Evolutionary conservation across 2,329 filamentous ascomycete species (phyloP).

Genomic region (Fusarium sororula): DNA sequence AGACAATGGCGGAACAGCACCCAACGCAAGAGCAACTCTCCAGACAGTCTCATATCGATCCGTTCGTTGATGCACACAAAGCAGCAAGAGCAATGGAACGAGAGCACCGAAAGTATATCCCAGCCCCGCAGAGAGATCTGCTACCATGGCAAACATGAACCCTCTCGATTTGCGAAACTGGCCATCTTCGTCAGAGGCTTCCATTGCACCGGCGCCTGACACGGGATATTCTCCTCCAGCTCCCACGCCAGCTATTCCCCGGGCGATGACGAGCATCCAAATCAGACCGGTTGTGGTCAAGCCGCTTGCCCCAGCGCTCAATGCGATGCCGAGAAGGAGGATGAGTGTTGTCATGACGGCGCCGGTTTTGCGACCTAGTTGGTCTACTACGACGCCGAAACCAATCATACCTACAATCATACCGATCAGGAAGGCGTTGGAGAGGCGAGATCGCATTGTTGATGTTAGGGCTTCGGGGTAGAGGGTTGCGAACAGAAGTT

Average conservation of each 20-base stretch:
- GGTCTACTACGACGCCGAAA: slow-evolving; percentile 5
- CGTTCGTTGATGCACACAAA: not conserved
- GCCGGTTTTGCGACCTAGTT: slow-evolving; percentile 4
- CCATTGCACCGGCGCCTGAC: not conserved
- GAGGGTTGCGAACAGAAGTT: not conserved
- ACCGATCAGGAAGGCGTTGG: not conserved
- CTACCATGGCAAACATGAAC: slow-evolving; percentile 14
- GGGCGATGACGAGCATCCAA: slow-evolving; percentile 11
- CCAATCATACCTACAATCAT: not conserved
- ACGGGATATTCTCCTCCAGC: slow-evolving; percentile 8
- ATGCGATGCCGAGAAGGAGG: not conserved
- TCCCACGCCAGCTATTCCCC: slow-evolving; percentile 2
- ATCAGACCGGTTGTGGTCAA: not conserved
- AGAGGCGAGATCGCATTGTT: not conserved
- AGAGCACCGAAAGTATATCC: slow-evolving; percentile 4
- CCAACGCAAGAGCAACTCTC: not conserved
- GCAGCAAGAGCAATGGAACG: not conserved
- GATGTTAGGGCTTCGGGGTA: slow-evolving; percentile 4
- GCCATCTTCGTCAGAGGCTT: not conserved
- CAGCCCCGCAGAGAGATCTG: not conserved
- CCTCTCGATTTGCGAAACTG: slow-evolving; percentile 5
- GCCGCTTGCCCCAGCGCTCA: not conserved
- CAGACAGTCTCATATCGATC: not conserved
- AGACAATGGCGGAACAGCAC: not conserved
- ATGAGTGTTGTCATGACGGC: not conserved